phyloP scores from a whole-genome alignment of 805 yeast species.

The Candida parachauliodes region DNA sequence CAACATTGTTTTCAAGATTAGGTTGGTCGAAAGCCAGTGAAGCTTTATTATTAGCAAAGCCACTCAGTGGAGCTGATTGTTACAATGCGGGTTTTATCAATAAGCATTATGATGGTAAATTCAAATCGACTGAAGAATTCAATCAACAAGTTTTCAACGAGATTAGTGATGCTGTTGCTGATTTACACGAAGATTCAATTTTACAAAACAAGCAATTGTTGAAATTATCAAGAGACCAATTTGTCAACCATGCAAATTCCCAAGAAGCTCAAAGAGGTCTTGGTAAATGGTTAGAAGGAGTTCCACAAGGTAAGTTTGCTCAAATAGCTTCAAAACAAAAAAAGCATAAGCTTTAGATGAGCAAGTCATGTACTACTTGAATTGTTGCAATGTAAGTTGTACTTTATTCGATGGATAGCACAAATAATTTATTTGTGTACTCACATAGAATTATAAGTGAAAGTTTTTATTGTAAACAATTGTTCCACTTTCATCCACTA shows the following conservation, averaged over 20 bases:
- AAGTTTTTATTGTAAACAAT: no score
- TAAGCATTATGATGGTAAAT: slow-evolving; percentile 45
- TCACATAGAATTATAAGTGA: no score
- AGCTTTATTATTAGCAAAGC: slow-evolving; percentile 66
- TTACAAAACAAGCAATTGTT: slow-evolving; percentile 40
- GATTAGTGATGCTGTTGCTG: slow-evolving; percentile 30
- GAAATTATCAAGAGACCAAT: slow-evolving; percentile 34
- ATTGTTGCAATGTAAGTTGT: no score
- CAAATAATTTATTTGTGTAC: no score
- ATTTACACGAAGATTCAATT: slow-evolving; percentile 43
- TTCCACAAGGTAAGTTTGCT: slow-evolving; percentile 66
- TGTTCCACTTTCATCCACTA: no score
- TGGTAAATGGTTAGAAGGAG: slow-evolving; percentile 64
- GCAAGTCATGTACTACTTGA: no score
- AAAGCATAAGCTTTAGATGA: slow-evolving; percentile 61
- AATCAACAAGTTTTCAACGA: slow-evolving; percentile 37
- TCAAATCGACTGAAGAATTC: slow-evolving; percentile 36
- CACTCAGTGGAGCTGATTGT: slow-evolving; percentile 59
- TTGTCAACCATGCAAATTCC: slow-evolving; percentile 49
- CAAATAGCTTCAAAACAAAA: slow-evolving; percentile 51
- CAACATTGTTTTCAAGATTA: slow-evolving; percentile 63
- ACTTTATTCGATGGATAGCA: no score
- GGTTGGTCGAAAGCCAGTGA: slow-evolving; percentile 74
- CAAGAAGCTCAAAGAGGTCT: slow-evolving; percentile 69
- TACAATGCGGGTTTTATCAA: slow-evolving; percentile 57